Evolutionary conservation across 2,329 filamentous ascomycete genomes (phyloP), one percentile per base, ranked within the genome.

Genomic region (Alternaria sp.): DNA sequence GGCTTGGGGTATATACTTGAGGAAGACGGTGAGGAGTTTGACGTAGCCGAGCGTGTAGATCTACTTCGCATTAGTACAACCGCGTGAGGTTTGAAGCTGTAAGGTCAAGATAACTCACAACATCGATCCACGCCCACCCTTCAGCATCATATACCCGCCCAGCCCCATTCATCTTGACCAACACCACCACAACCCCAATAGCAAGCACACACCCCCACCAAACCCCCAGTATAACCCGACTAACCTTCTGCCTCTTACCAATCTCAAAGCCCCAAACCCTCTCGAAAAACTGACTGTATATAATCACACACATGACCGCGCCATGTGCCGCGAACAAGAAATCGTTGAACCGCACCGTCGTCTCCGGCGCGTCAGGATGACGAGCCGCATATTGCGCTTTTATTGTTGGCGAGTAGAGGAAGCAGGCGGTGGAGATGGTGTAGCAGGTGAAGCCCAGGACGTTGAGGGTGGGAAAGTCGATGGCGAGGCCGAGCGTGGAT

Each of bases 261-360:
- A 87, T 87, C 45, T 87, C 83, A 76, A 97, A 96, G 0, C 90
- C 88, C 94, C 95, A 98, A 11, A 93, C 79, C 2, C 75, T 71
- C 3, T 89, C 87, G 71, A 86, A 88, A 73, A 96, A 91, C 79
- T 97, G 95, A 52, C 89, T 91, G 65, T 91, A 90, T n/a, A 89
- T 88, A 59, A 97, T 77, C 46, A 87, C 72, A 71, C 90, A 93
- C 66, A 97, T 82, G 10, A 93, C 66, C 15, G 93, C 84, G 32
- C 91, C 95, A 81, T 98, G 94, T 4, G 88, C 83, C 15, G 94
- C 93, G 78, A 98, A 98, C 13, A 89, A 88, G 62, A 98, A 86
- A 81, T 99, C 96, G 81, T 98, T 98, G 81, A 93, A 88, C 59
- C 91, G 89, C 28, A 97, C 94, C 1, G 94, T 96, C 4, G 95